These are phyloP conservation scores for Talaromyces sp. DNA, from an alignment of 2,329 filamentous ascomycete species.

Conservation along the genomic window DNA sequence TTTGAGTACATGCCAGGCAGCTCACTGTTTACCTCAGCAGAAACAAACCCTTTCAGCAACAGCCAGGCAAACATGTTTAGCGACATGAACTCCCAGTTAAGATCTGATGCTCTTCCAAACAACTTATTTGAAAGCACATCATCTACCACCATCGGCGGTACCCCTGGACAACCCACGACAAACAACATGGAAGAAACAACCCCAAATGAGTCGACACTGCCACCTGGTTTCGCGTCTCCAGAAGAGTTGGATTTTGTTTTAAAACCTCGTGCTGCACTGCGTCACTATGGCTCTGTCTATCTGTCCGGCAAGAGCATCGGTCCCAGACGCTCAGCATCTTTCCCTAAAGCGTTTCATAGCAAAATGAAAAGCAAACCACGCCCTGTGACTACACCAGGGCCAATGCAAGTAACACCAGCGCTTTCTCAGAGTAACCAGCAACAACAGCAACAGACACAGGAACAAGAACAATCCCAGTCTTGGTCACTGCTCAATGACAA, in stretches of 20 bases:
- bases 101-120: neutral
- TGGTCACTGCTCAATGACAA: neutral
- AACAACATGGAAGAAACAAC: neutral
- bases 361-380: neutral
- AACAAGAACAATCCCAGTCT: neutral
- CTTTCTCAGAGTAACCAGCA: neutral
- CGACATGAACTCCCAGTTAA: neutral
- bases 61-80: neutral
- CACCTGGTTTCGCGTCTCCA: neutral
- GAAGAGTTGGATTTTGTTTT: neutral
- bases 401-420: too few species aligned
- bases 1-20: neutral
- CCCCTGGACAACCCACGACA: neutral
- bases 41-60: neutral
- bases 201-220: neutral
- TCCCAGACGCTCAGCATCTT: neutral
- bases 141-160: neutral
- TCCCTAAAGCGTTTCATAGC: neutral
- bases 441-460: neutral
- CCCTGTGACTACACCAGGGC: neutral
- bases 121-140: neutral
- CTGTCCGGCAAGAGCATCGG: neutral
- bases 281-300: neutral
- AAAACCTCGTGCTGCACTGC: neutral
- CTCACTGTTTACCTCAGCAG: neutral